A percentile compares a stretch with the other conserved stretches of the same genome.
These are phyloP conservation scores for Candida hispaniensis DNA, from an alignment of 805 yeast species.

Conservation along the genomic window DNA sequence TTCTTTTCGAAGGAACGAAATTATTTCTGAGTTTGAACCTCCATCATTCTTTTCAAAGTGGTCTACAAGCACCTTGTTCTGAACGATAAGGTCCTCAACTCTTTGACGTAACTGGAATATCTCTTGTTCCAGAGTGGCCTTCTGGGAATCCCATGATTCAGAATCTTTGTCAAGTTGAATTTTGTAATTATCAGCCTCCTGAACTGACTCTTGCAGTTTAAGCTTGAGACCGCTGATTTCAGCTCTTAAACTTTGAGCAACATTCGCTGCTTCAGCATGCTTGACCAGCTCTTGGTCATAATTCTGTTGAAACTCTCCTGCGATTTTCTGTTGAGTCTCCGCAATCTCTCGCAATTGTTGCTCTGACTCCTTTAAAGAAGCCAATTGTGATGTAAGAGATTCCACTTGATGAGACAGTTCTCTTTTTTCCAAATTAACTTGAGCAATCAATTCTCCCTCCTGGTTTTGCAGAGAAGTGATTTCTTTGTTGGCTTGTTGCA, in stretches of 20 bases:
- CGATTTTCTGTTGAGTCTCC: conserved; percentile 37
- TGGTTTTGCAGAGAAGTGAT: conserved; percentile 18
- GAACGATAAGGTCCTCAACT: conserved; percentile 49
- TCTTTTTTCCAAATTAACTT: conserved; percentile 21
- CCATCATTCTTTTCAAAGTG: conserved; percentile 42
- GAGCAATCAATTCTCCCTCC: conserved; percentile 22
- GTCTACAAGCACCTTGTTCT: conserved; percentile 54
- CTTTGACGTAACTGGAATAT: conserved; percentile 37
- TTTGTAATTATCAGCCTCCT: conserved; percentile 8
- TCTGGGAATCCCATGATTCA: conserved; percentile 37
- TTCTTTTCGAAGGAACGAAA: conserved; percentile 58
- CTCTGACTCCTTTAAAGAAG: conserved; percentile 27
- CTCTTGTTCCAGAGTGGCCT: conserved; percentile 36
- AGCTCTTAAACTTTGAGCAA: conserved; percentile 33
- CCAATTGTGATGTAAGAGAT: conserved; percentile 24
- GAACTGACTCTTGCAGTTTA: conserved; percentile 23
- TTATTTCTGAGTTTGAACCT: conserved; percentile 33
- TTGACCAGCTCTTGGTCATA: conserved; percentile 46
- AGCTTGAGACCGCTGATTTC: conserved; percentile 29
- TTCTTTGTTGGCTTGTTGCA: conserved; percentile 20
- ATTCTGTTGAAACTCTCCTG: conserved; percentile 41
- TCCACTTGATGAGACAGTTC: conserved; percentile 18
- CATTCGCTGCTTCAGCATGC: conserved; percentile 42
- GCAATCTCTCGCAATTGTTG: conserved; percentile 30
- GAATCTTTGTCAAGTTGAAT: conserved; percentile 28